Evolutionary conservation across 805 yeast genomes (phyloP).

Genomic region (Suhomyces emberorum): DNA sequence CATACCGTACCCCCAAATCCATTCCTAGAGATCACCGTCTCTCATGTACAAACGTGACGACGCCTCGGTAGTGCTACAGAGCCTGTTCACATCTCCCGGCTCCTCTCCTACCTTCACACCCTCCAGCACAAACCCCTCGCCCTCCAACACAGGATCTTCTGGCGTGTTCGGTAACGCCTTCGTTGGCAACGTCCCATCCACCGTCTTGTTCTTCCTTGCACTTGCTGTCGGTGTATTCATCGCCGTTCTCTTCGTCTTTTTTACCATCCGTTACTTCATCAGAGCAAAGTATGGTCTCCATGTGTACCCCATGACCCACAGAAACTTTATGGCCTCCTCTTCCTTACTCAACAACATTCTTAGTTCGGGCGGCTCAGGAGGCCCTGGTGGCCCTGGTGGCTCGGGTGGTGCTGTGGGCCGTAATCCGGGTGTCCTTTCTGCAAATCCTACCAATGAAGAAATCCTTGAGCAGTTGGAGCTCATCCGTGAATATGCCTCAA

Average conservation of each 20-base stretch:
- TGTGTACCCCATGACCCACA: slow-evolving; percentile 30
- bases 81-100: no score
- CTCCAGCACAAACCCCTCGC: neutral
- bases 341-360: neutral
- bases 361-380: slow-evolving; percentile 1
- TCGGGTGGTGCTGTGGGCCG: neutral
- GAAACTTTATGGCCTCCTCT: neutral
- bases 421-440: neutral
- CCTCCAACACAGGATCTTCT: neutral
- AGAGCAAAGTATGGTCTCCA: slow-evolving; percentile 56
- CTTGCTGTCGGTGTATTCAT: slow-evolving; percentile 59
- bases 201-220: slow-evolving; percentile 62
- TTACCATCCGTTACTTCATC: slow-evolving; percentile 58
- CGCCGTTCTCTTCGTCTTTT: slow-evolving; percentile 54
- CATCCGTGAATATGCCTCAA: slow-evolving; percentile 29
- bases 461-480: slow-evolving; percentile 35
- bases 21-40: no score
- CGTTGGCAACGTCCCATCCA: slow-evolving; percentile 53
- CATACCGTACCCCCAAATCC: no score
- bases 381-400: neutral
- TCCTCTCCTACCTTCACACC: neutral
- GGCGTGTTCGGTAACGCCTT: slow-evolving; percentile 16
- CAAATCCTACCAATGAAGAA: slow-evolving; percentile 20
- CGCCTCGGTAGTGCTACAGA: no score
- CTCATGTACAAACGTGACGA: no score